Conservation (phyloP, 129 eudicot genomes). For the Pittosporum tobira region DNA sequence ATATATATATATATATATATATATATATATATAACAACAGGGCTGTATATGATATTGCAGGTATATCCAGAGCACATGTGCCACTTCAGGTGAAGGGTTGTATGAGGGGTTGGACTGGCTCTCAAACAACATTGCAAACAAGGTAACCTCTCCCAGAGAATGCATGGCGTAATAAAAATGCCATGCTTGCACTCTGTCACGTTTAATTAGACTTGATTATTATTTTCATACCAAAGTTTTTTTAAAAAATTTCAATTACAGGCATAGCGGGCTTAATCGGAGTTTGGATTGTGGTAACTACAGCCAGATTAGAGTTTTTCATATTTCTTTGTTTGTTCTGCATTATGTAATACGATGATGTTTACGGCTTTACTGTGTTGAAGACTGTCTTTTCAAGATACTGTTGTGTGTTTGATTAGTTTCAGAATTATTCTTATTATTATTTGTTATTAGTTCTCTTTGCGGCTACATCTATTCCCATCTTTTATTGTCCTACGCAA, state of each 20-base stretch:
- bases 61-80: slow-evolving; percentile 43
- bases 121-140: slow-evolving; percentile 39
- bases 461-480: no score
- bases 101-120: slow-evolving; percentile 45
- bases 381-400: not conserved
- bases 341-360: not conserved
- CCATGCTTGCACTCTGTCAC: not conserved
- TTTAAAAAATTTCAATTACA: not conserved
- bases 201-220: not conserved
- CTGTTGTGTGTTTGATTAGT: not conserved
- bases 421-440: slow-evolving; percentile 2
- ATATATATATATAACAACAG: no score
- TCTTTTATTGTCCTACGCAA: no score
- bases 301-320: not conserved
- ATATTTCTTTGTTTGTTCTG: not conserved
- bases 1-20: no score
- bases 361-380: not conserved
- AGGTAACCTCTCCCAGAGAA: slow-evolving; percentile 10
- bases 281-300: not conserved
- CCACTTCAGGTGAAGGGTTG: slow-evolving; percentile 35
- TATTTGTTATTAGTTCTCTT: no score
- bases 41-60: slow-evolving; percentile 12
- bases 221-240: not conserved
- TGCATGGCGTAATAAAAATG: not conserved
- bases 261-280: slow-evolving; percentile 5